phyloP scores from a whole-genome alignment of 148 eudicot genomes.

The Spergularia marina region DNA sequence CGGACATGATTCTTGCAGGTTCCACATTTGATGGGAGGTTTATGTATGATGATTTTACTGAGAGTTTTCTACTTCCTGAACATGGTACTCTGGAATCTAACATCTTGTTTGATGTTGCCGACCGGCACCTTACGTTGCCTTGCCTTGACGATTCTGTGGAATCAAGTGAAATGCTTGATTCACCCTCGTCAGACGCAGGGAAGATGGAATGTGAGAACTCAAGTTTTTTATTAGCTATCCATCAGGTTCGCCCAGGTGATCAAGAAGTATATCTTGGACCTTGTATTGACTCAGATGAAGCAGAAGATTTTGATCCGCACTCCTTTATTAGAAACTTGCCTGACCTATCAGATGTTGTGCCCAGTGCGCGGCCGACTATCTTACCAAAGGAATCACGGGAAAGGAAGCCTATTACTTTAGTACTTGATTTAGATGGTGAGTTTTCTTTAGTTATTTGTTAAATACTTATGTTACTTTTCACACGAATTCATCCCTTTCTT shows the following conservation, averaged over 20 bases:
- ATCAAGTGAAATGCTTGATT: constrained; percentile 36
- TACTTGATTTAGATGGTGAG: constrained; percentile 96
- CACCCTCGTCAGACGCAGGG: constrained; percentile 36
- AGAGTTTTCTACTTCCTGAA: constrained; percentile 43
- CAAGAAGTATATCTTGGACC: constrained; percentile 53
- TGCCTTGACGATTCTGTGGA: constrained; percentile 55
- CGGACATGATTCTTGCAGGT: constrained; percentile 73
- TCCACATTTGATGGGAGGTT: constrained; percentile 47
- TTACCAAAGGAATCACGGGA: constrained; percentile 46
- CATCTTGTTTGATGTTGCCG: constrained; percentile 52
- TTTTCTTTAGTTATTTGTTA: background rate
- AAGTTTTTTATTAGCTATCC: constrained; percentile 74
- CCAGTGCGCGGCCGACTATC: constrained; percentile 35
- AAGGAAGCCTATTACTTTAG: constrained; percentile 65
- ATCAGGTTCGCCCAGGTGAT: constrained; percentile 60
- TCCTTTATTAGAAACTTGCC: constrained; percentile 70
- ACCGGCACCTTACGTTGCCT: constrained; percentile 57
- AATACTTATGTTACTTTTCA: background rate
- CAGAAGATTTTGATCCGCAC: constrained; percentile 73
- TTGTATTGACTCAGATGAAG: constrained; percentile 51
- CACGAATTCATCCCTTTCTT: background rate
- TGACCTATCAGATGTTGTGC: constrained; percentile 54
- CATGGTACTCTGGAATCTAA: constrained; percentile 56
- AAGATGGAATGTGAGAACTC: constrained; percentile 42
- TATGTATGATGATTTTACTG: constrained; percentile 41